These are phyloP conservation scores for Aureobasidium zeae DNA, from an alignment of 2,329 filamentous ascomycete genomes.

Conservation along the genomic window DNA sequence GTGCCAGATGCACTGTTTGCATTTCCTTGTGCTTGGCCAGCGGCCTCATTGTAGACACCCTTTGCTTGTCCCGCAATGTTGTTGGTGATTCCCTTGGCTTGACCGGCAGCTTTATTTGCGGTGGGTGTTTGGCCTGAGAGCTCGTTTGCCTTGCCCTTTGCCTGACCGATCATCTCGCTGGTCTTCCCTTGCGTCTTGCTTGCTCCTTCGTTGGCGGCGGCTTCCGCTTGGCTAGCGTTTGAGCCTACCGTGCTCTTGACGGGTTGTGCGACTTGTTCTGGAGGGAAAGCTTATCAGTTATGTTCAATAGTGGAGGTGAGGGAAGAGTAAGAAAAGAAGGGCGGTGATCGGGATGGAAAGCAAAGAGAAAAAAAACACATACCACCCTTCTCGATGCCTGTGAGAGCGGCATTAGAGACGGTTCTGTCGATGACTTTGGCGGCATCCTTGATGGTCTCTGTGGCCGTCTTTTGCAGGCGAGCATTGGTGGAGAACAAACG, in stretches of 20 bases:
- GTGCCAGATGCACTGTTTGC: constrained; percentile 28
- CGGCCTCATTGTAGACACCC: constrained; percentile 26
- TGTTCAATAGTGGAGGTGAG: not conserved
- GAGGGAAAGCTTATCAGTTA: constrained; percentile 12
- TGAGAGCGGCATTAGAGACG: constrained; percentile 47
- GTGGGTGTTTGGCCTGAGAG: constrained; percentile 32
- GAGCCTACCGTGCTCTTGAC: constrained; percentile 31
- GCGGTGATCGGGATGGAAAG: not conserved
- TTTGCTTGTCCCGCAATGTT: constrained; percentile 31
- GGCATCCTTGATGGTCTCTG: constrained; percentile 49
- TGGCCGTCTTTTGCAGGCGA: constrained; percentile 40
- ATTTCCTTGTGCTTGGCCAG: constrained; percentile 31
- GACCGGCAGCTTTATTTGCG: not conserved
- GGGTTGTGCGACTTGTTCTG: constrained; percentile 44
- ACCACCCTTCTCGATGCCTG: constrained; percentile 56
- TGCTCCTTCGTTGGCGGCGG: constrained; percentile 25
- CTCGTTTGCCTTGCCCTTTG: constrained; percentile 35
- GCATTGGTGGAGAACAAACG: constrained; percentile 47
- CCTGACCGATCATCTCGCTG: constrained; percentile 32
- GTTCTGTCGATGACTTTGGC: constrained; percentile 49
- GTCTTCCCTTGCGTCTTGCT: constrained; percentile 33
- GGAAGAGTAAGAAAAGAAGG: not conserved
- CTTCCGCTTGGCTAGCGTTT: constrained; percentile 30
- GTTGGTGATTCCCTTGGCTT: constrained; percentile 31
- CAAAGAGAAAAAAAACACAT: constrained; percentile 28